phyloP scores from a whole-genome alignment of 306 rosid species.

The Adenanthera pavonina region DNA sequence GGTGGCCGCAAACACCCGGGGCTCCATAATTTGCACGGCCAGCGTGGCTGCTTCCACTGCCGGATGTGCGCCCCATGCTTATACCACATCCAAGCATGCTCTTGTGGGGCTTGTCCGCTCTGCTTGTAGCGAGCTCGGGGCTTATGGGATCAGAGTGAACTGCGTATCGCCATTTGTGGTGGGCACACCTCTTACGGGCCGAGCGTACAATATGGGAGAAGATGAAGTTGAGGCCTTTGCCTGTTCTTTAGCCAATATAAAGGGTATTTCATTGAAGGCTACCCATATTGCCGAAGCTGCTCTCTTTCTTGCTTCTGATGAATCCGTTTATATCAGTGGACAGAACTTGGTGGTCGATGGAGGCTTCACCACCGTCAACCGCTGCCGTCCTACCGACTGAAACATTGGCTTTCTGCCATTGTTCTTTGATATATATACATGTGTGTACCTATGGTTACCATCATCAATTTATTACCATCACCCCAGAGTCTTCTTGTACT shows the following conservation, averaged over 20 bases:
- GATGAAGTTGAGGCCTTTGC: background rate
- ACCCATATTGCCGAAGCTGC: constrained; percentile 7
- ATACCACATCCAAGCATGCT: constrained; percentile 45
- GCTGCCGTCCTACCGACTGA: background rate
- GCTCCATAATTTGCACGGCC: constrained; percentile 77
- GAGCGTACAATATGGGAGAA: constrained; percentile 25
- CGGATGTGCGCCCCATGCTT: constrained; percentile 46
- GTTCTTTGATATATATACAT: background rate
- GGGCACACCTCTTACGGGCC: constrained; percentile 58
- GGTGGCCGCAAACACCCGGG: constrained; percentile 54
- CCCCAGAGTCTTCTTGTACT: background rate
- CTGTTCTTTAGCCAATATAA: background rate
- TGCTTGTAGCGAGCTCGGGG: constrained; percentile 35
- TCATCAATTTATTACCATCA: background rate
- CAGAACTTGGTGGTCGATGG: background rate
- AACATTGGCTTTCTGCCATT: background rate
- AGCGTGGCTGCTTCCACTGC: constrained; percentile 65
- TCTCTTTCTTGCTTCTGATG: constrained; percentile 9
- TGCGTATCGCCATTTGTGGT: constrained; percentile 60
- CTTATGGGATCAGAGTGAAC: constrained; percentile 63
- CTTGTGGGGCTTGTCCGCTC: constrained; percentile 54
- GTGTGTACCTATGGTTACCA: too few species aligned
- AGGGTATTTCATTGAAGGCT: background rate
- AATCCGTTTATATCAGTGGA: constrained; percentile 6
- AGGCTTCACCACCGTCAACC: background rate